Conservation (phyloP, 495 filamentous ascomycete species). For the Chaetomium fimeti region DNA sequence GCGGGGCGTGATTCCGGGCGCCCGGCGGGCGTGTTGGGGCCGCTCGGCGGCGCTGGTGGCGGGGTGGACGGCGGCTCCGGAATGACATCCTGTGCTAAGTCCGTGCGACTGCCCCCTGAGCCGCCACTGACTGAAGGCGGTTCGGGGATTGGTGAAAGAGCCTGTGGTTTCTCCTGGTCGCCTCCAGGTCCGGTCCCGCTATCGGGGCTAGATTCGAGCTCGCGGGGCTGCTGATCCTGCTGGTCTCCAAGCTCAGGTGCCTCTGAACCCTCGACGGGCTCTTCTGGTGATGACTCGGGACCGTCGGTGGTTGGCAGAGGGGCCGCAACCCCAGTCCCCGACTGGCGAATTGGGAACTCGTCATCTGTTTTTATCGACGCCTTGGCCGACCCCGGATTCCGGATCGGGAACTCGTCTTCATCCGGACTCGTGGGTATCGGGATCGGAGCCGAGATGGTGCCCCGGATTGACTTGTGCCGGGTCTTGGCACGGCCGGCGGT, state of each 20-base stretch:
- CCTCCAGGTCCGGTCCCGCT: constrained; percentile 10
- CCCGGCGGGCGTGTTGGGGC: constrained; percentile 13
- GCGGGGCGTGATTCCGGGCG: constrained; percentile 27
- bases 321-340: constrained; percentile 40
- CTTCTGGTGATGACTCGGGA: constrained; percentile 29
- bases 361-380: constrained; percentile 35
- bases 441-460: constrained; percentile 54
- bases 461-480: constrained; percentile 44
- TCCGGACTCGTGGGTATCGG: constrained; percentile 39
- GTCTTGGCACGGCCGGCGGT: constrained; percentile 43
- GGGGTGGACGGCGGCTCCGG: constrained; percentile 31
- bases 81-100: constrained; percentile 19
- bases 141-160: not conserved
- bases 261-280: constrained; percentile 14
- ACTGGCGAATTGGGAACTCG: constrained; percentile 44
- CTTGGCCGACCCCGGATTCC: constrained; percentile 39
- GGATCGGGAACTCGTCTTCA: constrained; percentile 52
- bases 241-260: not conserved
- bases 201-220: not conserved
- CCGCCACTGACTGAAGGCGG: constrained; percentile 10
- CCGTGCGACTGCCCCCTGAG: constrained; percentile 22
- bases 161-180: not conserved
- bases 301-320: constrained; percentile 29
- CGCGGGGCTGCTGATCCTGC: not conserved
- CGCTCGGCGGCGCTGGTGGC: constrained; percentile 27